A percentile compares a stretch with the other conserved stretches of the same genome.
These are phyloP conservation scores for Sphagnurus paluster DNA, from an alignment of 1,284 basidiomycete species.

Conservation along the genomic window DNA sequence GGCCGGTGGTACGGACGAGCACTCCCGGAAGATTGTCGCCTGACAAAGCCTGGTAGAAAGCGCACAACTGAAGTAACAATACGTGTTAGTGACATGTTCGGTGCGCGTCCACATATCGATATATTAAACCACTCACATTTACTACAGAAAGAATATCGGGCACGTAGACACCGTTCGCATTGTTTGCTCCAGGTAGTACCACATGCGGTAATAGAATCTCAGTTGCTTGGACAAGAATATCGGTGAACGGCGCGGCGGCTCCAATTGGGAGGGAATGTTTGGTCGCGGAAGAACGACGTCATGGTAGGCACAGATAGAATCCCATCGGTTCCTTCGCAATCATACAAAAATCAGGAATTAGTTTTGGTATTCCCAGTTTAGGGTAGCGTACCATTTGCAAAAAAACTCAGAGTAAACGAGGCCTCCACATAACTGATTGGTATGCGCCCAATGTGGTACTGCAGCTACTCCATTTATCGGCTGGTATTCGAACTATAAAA, in stretches of 20 bases:
- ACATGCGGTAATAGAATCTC: constrained; percentile 6
- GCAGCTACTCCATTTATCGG: constrained; percentile 8
- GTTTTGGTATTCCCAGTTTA: no score
- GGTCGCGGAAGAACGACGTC: constrained; percentile 19
- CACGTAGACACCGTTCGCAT: no score
- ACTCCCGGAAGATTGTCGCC: constrained; percentile 1
- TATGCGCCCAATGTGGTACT: constrained; percentile 16
- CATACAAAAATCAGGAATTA: not conserved
- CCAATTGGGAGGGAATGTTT: constrained; percentile 15
- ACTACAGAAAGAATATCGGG: no score
- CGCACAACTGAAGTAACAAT: not conserved
- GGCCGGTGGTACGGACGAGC: not conserved
- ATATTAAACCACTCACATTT: no score
- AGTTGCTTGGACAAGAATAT: constrained; percentile 1
- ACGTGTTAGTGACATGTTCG: no score
- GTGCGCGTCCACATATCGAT: no score
- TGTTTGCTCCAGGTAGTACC: constrained; percentile 14
- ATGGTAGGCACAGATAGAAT: constrained; percentile 12
- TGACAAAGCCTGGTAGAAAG: not conserved
- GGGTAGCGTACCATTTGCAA: constrained; percentile 14
- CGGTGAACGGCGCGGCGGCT: constrained; percentile 9
- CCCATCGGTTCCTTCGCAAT: constrained; percentile 15
- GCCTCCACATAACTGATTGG: constrained; percentile 18
- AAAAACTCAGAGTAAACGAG: constrained; percentile 17
- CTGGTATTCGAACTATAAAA: no score